Base-by-base conservation (phyloP, 1,284 basidiomycete species). In the Cryptococcus sp. region DNA sequence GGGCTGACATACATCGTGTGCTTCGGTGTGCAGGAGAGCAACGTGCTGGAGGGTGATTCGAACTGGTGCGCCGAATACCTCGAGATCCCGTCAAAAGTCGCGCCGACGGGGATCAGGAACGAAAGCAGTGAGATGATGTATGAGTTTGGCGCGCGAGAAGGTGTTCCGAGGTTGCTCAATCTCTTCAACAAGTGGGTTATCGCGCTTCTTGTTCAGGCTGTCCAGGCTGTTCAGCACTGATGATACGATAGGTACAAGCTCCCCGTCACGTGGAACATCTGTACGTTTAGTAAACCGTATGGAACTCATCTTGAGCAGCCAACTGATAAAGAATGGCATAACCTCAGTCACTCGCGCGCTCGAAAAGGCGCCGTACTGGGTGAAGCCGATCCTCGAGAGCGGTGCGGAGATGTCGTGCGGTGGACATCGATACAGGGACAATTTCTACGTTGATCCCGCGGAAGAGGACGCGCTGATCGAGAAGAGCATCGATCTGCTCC, bases 401-500 rank as follows among this genome's bases (percentile, higher is more conserved):
- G 63, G 61, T 11, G 62, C 64, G 5, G 68, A 70, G 55, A 31
- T 70, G 35, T 64, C 68, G 3, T 53, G 51, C 15, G 66, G 64
- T 8, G 59, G 65, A 19, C 59, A 69, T 40, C 66, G 76, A 3
- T 78, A 74, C 69, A 71, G 75, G 46, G 74, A 79, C 62, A 70
- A 79, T 56, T 59, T 70, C 11, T 31, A 61, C 44, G 66, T 77
- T 55, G 50, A 57, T 1, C 71, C 73, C 23, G 66, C 65, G 2
- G 74, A 73, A 45, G 78, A 80, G 58, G 64, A 71, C 27, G 27
- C 47, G 25, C 73, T 78, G 53, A 70, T 80, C 52, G 44, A 54
- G 13, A 50, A 53, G 41, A 51, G 56, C 25, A 63, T 67, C 44
- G 67, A 71, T 1, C 68, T 67, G 10, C 68, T 80, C 45, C 71